phyloP scores from a whole-genome alignment of 345 rosid species.

The Kernera saxatilis region DNA sequence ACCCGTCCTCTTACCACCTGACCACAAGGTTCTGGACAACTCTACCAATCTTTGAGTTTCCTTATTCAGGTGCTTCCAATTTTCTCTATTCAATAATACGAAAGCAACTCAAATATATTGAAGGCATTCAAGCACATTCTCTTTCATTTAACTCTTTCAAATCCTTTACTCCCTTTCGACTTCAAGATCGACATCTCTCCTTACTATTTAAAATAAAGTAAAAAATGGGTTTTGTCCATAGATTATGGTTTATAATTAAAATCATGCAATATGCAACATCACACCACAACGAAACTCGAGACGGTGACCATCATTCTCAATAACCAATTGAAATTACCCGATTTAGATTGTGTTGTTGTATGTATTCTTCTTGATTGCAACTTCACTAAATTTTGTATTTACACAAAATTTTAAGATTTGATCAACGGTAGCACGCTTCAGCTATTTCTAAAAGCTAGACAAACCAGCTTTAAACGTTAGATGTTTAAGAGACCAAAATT shows the following conservation, averaged over 20 bases:
- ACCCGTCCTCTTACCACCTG: too few species aligned
- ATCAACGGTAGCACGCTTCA: background rate
- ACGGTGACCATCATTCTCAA: background rate
- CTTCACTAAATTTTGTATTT: too few species aligned
- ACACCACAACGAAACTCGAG: background rate
- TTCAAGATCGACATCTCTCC: constrained; percentile 15
- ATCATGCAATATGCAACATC: background rate
- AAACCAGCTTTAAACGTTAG: background rate
- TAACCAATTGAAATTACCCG: background rate
- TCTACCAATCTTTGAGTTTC: constrained; percentile 5
- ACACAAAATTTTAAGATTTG: background rate
- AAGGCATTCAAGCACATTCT: background rate
- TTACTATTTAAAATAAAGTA: background rate
- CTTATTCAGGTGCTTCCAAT: background rate
- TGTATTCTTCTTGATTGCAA: background rate
- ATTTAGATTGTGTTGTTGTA: background rate
- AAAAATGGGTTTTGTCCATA: background rate
- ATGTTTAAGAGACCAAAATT: background rate
- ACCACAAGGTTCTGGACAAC: constrained; percentile 24
- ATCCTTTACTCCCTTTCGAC: constrained; percentile 2
- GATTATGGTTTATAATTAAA: background rate
- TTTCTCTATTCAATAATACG: constrained; percentile 6
- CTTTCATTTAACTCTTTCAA: background rate
- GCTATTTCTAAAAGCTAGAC: background rate
- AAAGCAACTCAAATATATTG: background rate